These are phyloP conservation scores for Penicillium malachiteum DNA, from an alignment of 495 filamentous ascomycete genomes.

Conservation along the genomic window DNA sequence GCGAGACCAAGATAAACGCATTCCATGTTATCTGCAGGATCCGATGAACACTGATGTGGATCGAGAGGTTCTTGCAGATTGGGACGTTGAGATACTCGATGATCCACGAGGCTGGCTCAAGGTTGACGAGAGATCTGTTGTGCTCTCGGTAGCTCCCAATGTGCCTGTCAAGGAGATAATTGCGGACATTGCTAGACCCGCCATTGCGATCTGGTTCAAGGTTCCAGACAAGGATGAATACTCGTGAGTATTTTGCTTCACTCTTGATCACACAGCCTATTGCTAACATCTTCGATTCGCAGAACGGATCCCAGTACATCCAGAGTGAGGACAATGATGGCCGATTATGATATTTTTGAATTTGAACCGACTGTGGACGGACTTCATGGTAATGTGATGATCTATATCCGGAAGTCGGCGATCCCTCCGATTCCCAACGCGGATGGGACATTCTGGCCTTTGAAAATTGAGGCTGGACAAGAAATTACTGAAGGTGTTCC, in stretches of 20 bases:
- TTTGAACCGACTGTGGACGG: too few relatives aligned
- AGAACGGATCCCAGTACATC: slow-evolving; percentile 1
- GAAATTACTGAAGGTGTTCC: too few relatives aligned
- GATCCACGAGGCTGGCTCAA: slow-evolving; percentile 34
- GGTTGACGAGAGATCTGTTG: slow-evolving; percentile 28
- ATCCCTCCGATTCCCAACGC: not conserved
- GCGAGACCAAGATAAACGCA: not conserved
- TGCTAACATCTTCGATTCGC: not conserved
- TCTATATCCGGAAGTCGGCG: slow-evolving; percentile 2
- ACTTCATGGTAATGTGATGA: not conserved
- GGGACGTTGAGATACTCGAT: slow-evolving; percentile 24
- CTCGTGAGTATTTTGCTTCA: not conserved
- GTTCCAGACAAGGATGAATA: not conserved
- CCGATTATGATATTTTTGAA: not conserved
- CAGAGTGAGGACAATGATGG: not conserved
- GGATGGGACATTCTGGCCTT: not conserved
- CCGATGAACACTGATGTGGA: slow-evolving; percentile 27
- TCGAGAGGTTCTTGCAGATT: slow-evolving; percentile 13
- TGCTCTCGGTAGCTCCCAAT: slow-evolving; percentile 32
- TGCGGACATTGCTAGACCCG: slow-evolving; percentile 32
- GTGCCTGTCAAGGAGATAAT: slow-evolving; percentile 37
- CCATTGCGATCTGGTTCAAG: slow-evolving; percentile 35
- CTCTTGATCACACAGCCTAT: not conserved
- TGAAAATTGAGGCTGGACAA: too few relatives aligned
- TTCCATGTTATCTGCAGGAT: slow-evolving; percentile 29